phyloP scores from a whole-genome alignment of 305 asterid species.

The Plantago lanceolata region DNA sequence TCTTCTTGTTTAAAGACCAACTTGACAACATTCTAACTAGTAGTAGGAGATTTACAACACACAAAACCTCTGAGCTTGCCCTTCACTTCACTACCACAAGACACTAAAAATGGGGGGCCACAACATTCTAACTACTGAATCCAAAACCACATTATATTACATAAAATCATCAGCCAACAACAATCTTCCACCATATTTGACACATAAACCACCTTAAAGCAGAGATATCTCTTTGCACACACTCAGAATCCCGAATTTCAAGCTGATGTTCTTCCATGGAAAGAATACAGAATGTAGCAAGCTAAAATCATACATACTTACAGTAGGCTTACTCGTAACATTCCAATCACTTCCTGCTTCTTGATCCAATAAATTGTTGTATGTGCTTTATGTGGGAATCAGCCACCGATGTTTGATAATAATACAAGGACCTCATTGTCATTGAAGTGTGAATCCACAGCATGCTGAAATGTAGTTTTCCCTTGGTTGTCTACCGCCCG shows the following conservation, averaged over 20 bases:
- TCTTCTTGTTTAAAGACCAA: slow-evolving; percentile 20
- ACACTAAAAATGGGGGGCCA: slow-evolving; percentile 5
- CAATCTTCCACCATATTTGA: slow-evolving; percentile 13
- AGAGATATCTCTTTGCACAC: not conserved
- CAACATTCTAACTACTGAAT: not conserved
- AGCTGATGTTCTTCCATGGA: slow-evolving; percentile 12
- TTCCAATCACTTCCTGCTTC: slow-evolving; percentile 20
- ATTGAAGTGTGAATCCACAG: slow-evolving; percentile 54
- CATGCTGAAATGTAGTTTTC: slow-evolving; percentile 52
- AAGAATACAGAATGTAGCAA: slow-evolving; percentile 21
- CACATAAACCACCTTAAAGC: slow-evolving; percentile 13
- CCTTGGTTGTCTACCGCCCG: slow-evolving; percentile 65
- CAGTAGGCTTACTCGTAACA: slow-evolving; percentile 35
- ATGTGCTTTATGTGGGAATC: slow-evolving; percentile 20
- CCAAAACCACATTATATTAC: slow-evolving; percentile 26
- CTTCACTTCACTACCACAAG: slow-evolving; percentile 4
- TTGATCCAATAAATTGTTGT: slow-evolving; percentile 1
- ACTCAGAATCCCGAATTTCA: slow-evolving; percentile 22
- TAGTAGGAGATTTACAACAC: slow-evolving; percentile 31
- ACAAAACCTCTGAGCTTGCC: slow-evolving; percentile 19
- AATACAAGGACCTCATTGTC: slow-evolving; percentile 66
- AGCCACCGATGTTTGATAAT: slow-evolving; percentile 48
- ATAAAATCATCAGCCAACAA: slow-evolving; percentile 23
- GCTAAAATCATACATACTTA: slow-evolving; percentile 37
- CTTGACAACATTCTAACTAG: slow-evolving; percentile 26